phyloP scores from a whole-genome alignment of 345 rosid genomes.

The Barbarea vulgaris region DNA sequence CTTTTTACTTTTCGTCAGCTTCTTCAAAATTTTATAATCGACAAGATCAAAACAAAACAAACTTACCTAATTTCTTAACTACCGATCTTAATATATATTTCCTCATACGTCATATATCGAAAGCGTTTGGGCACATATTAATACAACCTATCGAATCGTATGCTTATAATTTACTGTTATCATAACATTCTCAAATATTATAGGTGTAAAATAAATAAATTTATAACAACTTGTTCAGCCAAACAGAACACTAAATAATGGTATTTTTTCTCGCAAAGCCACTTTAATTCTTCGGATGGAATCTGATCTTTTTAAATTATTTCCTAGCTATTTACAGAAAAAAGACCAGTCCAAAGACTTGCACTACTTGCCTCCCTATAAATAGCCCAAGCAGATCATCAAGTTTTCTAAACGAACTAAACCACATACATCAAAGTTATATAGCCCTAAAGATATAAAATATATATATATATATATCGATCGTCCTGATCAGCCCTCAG shows the following conservation, averaged over 20 bases:
- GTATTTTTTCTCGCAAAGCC: constrained; percentile 32
- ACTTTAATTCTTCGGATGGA: constrained; percentile 29
- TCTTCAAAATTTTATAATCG: neutral
- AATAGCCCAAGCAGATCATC: constrained; percentile 35
- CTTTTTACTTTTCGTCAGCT: neutral
- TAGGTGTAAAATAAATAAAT: neutral
- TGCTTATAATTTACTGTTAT: constrained; percentile 24
- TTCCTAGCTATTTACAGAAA: neutral
- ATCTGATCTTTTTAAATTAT: constrained; percentile 1
- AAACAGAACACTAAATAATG: constrained; percentile 30
- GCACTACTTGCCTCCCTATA: constrained; percentile 36
- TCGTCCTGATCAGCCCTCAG: neutral
- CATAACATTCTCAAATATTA: constrained; percentile 3
- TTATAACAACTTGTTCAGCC: constrained; percentile 28
- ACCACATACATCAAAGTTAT: constrained; percentile 4
- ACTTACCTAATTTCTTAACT: constrained; percentile 5
- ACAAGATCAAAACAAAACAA: constrained; percentile 31
- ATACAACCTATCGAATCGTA: no score
- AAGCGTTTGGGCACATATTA: neutral
- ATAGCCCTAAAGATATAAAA: neutral
- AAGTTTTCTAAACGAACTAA: constrained; percentile 19
- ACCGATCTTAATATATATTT: constrained; percentile 25
- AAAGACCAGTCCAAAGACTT: constrained; percentile 25
- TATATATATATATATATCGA: no score
- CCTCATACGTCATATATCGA: constrained; percentile 1